Conservation (phyloP, 192 early-diverging fungal species). For the Backusella mclennaniae region DNA sequence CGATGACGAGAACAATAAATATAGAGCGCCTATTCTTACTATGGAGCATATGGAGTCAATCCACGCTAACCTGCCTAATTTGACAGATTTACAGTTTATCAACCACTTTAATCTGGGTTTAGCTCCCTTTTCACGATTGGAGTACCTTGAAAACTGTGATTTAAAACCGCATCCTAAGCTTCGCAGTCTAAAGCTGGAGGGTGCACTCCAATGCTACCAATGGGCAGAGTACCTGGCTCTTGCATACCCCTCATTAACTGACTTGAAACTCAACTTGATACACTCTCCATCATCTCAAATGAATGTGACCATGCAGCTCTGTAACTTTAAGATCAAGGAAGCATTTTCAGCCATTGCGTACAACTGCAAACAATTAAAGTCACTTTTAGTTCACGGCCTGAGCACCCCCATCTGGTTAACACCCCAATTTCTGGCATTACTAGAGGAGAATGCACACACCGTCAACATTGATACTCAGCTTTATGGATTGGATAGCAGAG, state of each 20-base stretch:
- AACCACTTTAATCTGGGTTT: constrained; percentile 1
- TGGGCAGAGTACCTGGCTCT: not conserved
- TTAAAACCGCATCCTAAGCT: not conserved
- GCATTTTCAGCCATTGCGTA: not conserved
- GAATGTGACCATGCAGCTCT: not conserved
- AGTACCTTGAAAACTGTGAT: not conserved
- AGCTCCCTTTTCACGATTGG: not conserved
- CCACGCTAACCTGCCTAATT: not conserved
- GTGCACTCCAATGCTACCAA: not conserved
- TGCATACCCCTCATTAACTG: not conserved
- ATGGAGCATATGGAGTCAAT: not conserved
- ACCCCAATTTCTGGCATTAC: not conserved
- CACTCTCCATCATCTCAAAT: not conserved
- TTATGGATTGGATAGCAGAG: not conserved
- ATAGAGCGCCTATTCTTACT: not conserved
- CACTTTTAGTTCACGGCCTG: not conserved
- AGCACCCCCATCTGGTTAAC: not conserved
- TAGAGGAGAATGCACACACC: not conserved
- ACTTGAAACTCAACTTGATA: not conserved
- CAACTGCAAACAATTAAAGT: not conserved
- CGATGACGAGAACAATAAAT: not conserved
- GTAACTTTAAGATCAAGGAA: not conserved
- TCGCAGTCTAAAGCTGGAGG: not conserved
- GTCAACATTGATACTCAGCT: not conserved
- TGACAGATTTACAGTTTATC: not conserved